A percentile compares a stretch with the other conserved stretches of the same genome.
Evolutionary conservation across 176 grass and related monocot species (phyloP).

Genomic region (Luzula sylvatica): DNA sequence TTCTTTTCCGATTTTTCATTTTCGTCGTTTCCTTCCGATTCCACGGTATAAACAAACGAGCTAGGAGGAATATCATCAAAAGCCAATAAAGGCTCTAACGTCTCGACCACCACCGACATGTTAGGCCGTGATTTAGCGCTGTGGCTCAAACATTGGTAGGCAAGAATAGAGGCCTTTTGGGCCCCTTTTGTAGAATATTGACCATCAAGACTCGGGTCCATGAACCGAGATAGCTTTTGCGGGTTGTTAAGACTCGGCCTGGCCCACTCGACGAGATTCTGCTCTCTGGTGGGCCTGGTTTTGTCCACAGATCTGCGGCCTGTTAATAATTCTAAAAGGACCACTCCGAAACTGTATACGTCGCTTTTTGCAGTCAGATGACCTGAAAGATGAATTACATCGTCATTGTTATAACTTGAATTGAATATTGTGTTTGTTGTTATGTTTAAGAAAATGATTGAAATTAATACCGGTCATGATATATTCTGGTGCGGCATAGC

Average conservation of each 20-base stretch:
- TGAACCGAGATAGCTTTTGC: slow-evolving; percentile 46
- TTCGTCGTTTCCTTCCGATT: not conserved
- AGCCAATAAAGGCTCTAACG: slow-evolving; percentile 55
- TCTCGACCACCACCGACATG: slow-evolving; percentile 60
- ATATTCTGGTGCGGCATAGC: slow-evolving; percentile 91
- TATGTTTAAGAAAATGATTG: not conserved
- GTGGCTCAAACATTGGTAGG: slow-evolving; percentile 51
- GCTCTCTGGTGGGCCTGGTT: slow-evolving; percentile 50
- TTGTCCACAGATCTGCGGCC: slow-evolving; percentile 60
- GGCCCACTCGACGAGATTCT: slow-evolving; percentile 69
- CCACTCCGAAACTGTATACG: slow-evolving; percentile 71
- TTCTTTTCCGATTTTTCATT: not conserved
- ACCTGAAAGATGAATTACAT: slow-evolving; percentile 10
- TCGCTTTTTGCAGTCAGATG: slow-evolving; percentile 81
- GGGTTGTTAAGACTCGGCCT: slow-evolving; percentile 50
- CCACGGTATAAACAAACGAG: slow-evolving; percentile 51
- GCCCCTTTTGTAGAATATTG: slow-evolving; percentile 51
- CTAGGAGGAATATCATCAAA: slow-evolving; percentile 38
- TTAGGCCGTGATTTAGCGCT: slow-evolving; percentile 55
- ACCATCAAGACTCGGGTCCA: slow-evolving; percentile 49
- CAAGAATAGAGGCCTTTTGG: slow-evolving; percentile 38
- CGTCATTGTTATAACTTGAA: no score
- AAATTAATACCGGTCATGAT: slow-evolving; percentile 61
- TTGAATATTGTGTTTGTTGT: no score
- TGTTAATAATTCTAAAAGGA: slow-evolving; percentile 55